Conservation (phyloP, 306 rosid genomes). For the Gastrolobium bilobum region DNA sequence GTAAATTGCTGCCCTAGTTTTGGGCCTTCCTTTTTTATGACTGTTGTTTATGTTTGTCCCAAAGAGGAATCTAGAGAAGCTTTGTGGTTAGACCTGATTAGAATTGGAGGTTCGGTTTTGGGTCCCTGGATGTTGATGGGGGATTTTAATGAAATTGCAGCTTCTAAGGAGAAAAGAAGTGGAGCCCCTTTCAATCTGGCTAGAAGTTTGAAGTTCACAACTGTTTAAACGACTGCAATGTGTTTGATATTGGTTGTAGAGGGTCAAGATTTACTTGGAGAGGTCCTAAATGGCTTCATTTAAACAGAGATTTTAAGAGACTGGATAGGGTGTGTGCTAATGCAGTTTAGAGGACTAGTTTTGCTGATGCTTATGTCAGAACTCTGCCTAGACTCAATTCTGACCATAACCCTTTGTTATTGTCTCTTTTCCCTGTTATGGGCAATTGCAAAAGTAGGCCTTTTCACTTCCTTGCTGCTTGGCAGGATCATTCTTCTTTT, state of each 20-base stretch:
- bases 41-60: too few relatives aligned
- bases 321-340: neutral
- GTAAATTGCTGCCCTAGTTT: too few relatives aligned
- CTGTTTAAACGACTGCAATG: neutral
- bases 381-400: neutral
- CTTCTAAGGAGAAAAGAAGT: too few relatives aligned
- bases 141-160: neutral
- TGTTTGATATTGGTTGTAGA: neutral
- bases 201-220: too few relatives aligned
- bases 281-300: neutral
- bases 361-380: neutral
- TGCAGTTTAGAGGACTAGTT: neutral
- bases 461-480: neutral
- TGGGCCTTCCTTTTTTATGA: too few relatives aligned
- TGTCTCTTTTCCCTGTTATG: too few relatives aligned
- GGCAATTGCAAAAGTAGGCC: neutral
- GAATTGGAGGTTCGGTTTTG: neutral
- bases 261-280: neutral
- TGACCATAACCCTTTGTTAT: neutral
- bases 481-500: neutral
- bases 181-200: accelerated
- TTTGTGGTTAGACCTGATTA: too few relatives aligned
- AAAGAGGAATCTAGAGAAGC: too few relatives aligned
- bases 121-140: neutral
- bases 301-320: neutral